Base-by-base conservation (phyloP, 2,329 filamentous ascomycete species). In the Clarireedia paspali region DNA sequence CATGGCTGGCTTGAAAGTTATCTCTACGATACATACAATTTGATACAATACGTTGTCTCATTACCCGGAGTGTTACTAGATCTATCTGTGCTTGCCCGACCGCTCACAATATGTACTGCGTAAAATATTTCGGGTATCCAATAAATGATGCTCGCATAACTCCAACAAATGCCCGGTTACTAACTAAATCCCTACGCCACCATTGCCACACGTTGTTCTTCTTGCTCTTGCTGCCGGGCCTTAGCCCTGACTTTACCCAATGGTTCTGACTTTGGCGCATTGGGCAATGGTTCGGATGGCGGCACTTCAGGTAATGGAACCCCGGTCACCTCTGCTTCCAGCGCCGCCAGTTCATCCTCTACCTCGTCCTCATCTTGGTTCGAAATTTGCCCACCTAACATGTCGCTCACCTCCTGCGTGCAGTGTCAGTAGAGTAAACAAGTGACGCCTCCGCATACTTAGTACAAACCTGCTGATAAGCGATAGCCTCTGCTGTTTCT, bases 351-450 rank as follows among this genome's bases (percentile, higher is more conserved):
- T 74, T 99, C 94, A 67, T 96, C 91, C 70, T 99, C 94, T 36
- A 99, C 94, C 67, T 96, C 94, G 68, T 97, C 92, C 71, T 99
- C 94, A 72, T 99, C 94, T 66, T 95, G 88, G 67, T 91, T 94
- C 14, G 91, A 89, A 75, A 99, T 91, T 64, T 86, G 84, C 12
- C 88, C 88, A 36, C 86, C 88, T 2, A 99, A 82, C 81, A 96
- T 88, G 50, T 95, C 89, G 73, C 87, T 94, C 64, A 99, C 82
- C 76, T 99, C 92, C 88, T 95, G 66, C 62, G 48, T 14, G 56
- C 20, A 3, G 54, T 60, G 57, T 57, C 36, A 57, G 42, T 20
- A 47, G 47, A 14, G 9, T 34, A 17, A 9, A 26, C 17, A 47
- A 6, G 15, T 24, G 15, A 54, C 47, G 38, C 23, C 42, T 20